A percentile compares a stretch with the other conserved stretches of the same genome.
Evolutionary conservation across 1,284 basidiomycete genomes (phyloP).

Genomic region (Irpex sp.): DNA sequence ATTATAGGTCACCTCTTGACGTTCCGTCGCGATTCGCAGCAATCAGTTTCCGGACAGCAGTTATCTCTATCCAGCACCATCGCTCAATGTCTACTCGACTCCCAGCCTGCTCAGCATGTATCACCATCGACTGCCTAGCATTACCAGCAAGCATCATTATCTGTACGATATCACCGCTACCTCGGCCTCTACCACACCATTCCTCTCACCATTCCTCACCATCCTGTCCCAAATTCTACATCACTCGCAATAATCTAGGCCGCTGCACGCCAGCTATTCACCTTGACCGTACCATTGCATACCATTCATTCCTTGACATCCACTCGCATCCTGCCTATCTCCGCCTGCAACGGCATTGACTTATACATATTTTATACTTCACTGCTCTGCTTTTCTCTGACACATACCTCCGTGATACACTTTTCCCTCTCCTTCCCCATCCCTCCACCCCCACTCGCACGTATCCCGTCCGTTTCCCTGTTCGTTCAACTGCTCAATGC

Average conservation of each 20-base stretch:
- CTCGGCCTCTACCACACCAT: background rate
- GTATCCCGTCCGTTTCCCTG: background rate
- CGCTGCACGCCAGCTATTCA: background rate
- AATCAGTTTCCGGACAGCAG: background rate
- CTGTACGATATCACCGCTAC: conserved; percentile 7
- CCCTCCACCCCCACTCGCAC: background rate
- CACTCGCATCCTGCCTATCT: background rate
- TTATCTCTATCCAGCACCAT: background rate
- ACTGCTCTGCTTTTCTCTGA: background rate
- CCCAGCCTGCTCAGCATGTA: background rate
- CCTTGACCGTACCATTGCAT: background rate
- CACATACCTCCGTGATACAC: background rate
- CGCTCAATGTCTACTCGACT: background rate
- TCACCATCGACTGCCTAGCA: conserved; percentile 4
- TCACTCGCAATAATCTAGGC: background rate
- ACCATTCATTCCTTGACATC: background rate
- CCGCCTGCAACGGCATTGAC: conserved; percentile 1
- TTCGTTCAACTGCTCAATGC: background rate
- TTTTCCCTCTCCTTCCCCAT: background rate
- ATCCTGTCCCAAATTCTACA: background rate
- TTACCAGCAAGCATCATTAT: background rate
- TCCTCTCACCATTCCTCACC: background rate
- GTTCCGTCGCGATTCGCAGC: background rate
- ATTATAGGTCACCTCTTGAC: background rate
- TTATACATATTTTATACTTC: conserved; percentile 1